Base-by-base conservation (phyloP, 2,329 filamentous ascomycete species). In the Alternaria sp. region DNA sequence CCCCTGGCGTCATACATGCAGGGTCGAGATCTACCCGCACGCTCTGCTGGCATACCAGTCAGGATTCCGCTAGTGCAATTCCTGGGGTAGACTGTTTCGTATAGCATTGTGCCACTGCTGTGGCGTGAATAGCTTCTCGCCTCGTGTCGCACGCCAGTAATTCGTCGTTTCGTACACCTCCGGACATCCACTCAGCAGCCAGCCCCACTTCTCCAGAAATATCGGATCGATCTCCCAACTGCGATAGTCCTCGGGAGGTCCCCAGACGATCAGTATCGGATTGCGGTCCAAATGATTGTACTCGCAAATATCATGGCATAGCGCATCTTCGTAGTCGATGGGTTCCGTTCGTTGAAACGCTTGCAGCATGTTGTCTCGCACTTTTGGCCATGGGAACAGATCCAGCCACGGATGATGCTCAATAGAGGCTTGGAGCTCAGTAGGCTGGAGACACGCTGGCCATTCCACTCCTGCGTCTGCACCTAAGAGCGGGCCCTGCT, bases 211-310 rank as follows among this genome's bases (percentile, higher is more conserved):
- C 44, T 72, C 74, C 3, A 83, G 65, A 65, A 87, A 86, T 0
- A 62, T 59, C 9, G 79, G 77, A 0, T 79, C 85, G 1, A 83
- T 75, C 65, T 87, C 85, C 86, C 85, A 87, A 10, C 79, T 81
- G 0, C 64, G 62, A 3, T 76, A 59, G 36, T 86, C 79, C 75
- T 80, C 83, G 0, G 84, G 77, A 6, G 84, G 81, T 0, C 83
- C 83, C 85, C 85, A 87, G 2, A 86, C 82, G 12, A 86, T 74
- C 1, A 86, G 45, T 26, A 56, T 59, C 5, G 66, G 54, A 10
- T 61, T 50, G 2, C 57, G 54, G 11, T 59, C 54, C 13, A 55
- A 15, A 28, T 60, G 51, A 1, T 40, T 49, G 23, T 60, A 56
- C 13, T 69, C 61, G 19, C 60, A 67, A 6, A 69, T 30, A 21